Conservation (phyloP, 192 early-diverging fungal genomes). For the Linnemannia hyalina region DNA sequence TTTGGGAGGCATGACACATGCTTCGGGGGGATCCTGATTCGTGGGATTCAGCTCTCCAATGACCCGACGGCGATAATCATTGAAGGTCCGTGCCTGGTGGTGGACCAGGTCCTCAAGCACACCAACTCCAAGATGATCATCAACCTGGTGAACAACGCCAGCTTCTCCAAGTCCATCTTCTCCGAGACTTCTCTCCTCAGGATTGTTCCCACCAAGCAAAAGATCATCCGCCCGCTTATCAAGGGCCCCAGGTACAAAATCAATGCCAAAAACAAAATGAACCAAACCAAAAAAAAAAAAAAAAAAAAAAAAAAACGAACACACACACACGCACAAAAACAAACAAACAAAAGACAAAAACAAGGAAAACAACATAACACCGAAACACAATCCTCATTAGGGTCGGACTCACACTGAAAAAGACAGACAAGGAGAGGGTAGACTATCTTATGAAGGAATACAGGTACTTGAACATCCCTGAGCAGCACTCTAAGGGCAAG, state of each 20-base stretch:
- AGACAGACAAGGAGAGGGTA: conserved; percentile 19
- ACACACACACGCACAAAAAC: neutral
- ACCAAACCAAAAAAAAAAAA: conserved; percentile 8
- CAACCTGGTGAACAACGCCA: conserved; percentile 24
- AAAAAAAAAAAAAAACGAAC: neutral
- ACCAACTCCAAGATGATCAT: conserved; percentile 26
- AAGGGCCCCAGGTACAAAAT: conserved; percentile 24
- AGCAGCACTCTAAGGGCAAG: conserved; percentile 30
- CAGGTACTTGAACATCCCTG: conserved; percentile 33
- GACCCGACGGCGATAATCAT: conserved; percentile 32
- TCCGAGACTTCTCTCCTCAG: conserved; percentile 28
- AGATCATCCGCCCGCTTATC: conserved; percentile 23
- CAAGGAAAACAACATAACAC: conserved; percentile 6
- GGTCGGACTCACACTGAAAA: conserved; percentile 34
- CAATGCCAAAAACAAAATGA: conserved; percentile 18
- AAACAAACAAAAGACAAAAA: neutral
- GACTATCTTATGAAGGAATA: conserved; percentile 28
- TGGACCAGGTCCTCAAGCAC: conserved; percentile 43
- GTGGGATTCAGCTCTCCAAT: conserved; percentile 41
- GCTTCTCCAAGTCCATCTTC: conserved; percentile 29
- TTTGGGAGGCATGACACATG: conserved; percentile 33
- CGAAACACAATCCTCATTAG: conserved; percentile 26
- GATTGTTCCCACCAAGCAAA: conserved; percentile 32
- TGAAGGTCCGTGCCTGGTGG: conserved; percentile 52
- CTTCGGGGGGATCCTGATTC: conserved; percentile 52